Percentiles rank a stretch among this genome's conserved stretches.
Evolutionary conservation across 2,329 filamentous ascomycete genomes (phyloP).

Genomic region (Exserohilum turcica): DNA sequence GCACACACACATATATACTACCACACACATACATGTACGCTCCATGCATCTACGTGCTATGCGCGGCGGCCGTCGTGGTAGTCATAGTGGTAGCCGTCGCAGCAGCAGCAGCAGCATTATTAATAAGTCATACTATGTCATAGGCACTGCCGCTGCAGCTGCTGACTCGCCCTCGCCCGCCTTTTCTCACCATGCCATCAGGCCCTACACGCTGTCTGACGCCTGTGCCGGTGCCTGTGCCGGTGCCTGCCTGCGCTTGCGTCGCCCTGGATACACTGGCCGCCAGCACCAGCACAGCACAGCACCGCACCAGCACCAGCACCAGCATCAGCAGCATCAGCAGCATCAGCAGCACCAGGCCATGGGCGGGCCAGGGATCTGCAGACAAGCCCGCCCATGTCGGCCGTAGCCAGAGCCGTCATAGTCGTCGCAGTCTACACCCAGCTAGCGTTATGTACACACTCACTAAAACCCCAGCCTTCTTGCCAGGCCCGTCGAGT

Average conservation of each 20-base stretch:
- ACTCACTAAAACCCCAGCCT: slow-evolving; percentile 31
- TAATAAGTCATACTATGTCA: slow-evolving; percentile 15
- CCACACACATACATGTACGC: too few relatives aligned
- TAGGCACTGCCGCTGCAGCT: slow-evolving; percentile 22
- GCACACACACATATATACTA: too few relatives aligned
- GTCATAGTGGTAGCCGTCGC: not conserved
- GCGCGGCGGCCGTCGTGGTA: too few relatives aligned
- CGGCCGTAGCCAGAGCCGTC: slow-evolving; percentile 7
- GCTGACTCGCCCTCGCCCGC: slow-evolving; percentile 8
- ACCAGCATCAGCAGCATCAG: too few relatives aligned
- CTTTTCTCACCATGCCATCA: slow-evolving; percentile 15
- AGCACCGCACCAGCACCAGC: too few relatives aligned
- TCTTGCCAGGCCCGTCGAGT: slow-evolving; percentile 26
- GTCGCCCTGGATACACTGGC: slow-evolving; percentile 1
- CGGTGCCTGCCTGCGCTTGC: too few relatives aligned
- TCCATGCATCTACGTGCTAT: too few relatives aligned
- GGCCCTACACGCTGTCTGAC: too few relatives aligned
- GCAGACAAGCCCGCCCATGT: slow-evolving; percentile 19
- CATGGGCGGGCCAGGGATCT: slow-evolving; percentile 21
- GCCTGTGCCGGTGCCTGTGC: too few relatives aligned
- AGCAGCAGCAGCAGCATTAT: slow-evolving; percentile 19
- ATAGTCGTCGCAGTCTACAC: too few relatives aligned
- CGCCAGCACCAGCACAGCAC: too few relatives aligned
- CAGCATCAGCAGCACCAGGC: not conserved
- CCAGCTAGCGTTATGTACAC: too few relatives aligned